Base-by-base conservation (phyloP, 202 grass and related monocot species). In the Sporobolus alterniflorus region DNA sequence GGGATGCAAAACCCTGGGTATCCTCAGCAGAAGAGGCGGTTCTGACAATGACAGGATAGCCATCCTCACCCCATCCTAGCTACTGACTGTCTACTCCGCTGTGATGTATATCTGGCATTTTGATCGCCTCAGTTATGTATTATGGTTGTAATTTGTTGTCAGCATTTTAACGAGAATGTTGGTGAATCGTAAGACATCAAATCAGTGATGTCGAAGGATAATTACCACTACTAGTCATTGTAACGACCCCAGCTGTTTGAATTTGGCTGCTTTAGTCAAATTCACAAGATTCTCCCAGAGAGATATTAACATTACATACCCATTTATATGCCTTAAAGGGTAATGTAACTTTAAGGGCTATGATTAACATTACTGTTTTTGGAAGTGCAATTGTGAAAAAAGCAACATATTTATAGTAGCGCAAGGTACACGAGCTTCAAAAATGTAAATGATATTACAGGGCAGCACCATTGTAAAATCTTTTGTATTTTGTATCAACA, bases 1-100 rank as follows among this genome's bases (percentile, higher is more conserved):
- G 87, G 89, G 47, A 88, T 94, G 96, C 96, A 94, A 67, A 99
- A 99, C 83, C 89, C 93, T 32, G 93, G 90, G 59, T 99, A 99
- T 72, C 96, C 96, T 42, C 96, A 96, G 59, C 96, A 94, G 72
- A 99, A 94, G 69, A 96, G 96, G 32, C 89, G 96, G 10, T 99
- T 92, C 82, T 92, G 83, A 96, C 47, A 61, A 26, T 67, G n/a
- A 31, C 74, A 39, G 20, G 1, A 31, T 17, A 29, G 39, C 50
- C 24, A 29, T 60, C 32, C 32, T 57, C 34, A 28, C 21, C 62
- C 22, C 34, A 43, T 30, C 20, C 49, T 78, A 26, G 29, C 28
- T 32, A 40, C 67, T 73, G 49, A 84, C 74, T 84, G 43, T 88
- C 26, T 74, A 75, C 49, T 75, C 28, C 25, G 36, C 29, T 79